Percentiles rank a stretch among this genome's conserved stretches.
Conservation (phyloP, 352 stramenopile species). For the Plasmopara viticola region DNA sequence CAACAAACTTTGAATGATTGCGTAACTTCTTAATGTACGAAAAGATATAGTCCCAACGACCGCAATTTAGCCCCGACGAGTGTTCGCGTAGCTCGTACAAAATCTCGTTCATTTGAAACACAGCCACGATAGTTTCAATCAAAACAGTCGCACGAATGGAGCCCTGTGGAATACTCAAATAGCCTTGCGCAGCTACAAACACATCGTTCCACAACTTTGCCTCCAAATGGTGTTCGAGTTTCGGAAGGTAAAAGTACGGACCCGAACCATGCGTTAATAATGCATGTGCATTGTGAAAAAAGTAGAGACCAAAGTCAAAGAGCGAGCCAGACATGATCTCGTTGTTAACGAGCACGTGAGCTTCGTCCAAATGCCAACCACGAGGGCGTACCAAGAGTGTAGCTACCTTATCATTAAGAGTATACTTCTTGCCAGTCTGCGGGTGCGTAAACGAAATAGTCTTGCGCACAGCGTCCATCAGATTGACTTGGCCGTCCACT, state of each 20-base stretch:
- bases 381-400: slow-evolving; percentile 24
- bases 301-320: slow-evolving; percentile 96
- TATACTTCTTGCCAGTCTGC: slow-evolving; percentile 67
- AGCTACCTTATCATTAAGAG: slow-evolving; percentile 68
- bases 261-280: slow-evolving; percentile 78
- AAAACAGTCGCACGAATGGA: slow-evolving; percentile 92
- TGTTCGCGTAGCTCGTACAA: slow-evolving; percentile 94
- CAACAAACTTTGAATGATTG: slow-evolving; percentile 87
- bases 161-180: slow-evolving; percentile 87
- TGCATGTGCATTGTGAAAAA: slow-evolving; percentile 93
- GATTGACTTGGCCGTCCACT: slow-evolving; percentile 90
- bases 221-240: slow-evolving; percentile 94
- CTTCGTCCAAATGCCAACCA: slow-evolving; percentile 6
- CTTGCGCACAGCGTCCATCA: slow-evolving; percentile 87
- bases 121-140: slow-evolving; percentile 95
- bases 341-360: slow-evolving; percentile 79
- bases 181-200: slow-evolving; percentile 90
- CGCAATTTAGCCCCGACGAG: slow-evolving; percentile 95
- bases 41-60: slow-evolving; percentile 97
- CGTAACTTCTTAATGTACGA: slow-evolving; percentile 96
- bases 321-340: slow-evolving; percentile 88
- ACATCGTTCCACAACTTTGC: slow-evolving; percentile 96
- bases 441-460: slow-evolving; percentile 40
- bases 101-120: slow-evolving; percentile 97
- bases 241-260: slow-evolving; percentile 95